Conservation (phyloP, 2,329 filamentous ascomycete species). For the Hysterium pulicare region DNA sequence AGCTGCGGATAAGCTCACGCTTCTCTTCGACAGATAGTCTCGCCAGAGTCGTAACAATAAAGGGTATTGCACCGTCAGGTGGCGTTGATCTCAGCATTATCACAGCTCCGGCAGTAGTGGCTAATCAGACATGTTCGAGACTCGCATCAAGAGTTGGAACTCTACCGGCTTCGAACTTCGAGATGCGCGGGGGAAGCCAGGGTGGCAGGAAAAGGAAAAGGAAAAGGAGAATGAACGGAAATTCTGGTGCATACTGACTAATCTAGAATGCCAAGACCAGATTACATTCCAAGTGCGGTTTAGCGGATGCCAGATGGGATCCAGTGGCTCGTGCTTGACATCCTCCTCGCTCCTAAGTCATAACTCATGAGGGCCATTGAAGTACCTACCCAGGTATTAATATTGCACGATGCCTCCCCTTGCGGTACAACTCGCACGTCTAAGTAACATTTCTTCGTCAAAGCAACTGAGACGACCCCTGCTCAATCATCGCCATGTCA, state of each 20-base stretch:
- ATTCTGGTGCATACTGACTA: not conserved
- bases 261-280: not conserved
- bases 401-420: not conserved
- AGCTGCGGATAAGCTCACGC: constrained; percentile 38
- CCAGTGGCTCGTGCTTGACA: not conserved
- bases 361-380: not conserved
- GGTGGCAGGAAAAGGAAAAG: not conserved
- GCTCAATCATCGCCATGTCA: not conserved
- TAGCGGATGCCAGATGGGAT: not conserved
- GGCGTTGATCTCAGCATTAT: not conserved
- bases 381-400: not conserved
- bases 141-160: no score
- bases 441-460: not conserved
- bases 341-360: no score
- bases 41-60: constrained; percentile 1
- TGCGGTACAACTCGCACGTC: not conserved
- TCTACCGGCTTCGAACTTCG: no score
- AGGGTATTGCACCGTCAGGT: constrained; percentile 18
- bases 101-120: not conserved
- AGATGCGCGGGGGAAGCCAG: no score
- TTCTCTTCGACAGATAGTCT: constrained; percentile 11
- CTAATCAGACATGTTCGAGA: not conserved
- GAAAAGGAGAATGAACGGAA: not conserved
- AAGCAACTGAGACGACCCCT: not conserved
- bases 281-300: constrained; percentile 2